Conservation (phyloP, 2,329 filamentous ascomycete species). For the Penicillium corylophilum region DNA sequence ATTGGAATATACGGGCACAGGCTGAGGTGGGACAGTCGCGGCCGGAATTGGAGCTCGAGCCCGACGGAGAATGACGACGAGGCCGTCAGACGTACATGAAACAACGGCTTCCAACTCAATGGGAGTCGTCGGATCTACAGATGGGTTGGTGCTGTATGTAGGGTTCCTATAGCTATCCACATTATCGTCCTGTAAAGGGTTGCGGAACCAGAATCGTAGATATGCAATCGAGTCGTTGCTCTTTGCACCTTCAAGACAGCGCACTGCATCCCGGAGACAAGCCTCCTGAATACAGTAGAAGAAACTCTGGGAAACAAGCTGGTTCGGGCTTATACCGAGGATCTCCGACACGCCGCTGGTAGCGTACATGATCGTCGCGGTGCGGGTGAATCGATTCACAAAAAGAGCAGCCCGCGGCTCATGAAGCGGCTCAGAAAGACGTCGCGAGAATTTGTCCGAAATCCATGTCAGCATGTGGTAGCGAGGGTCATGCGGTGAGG, state of each 20-base stretch:
- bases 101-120: conserved; percentile 86
- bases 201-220: conserved; percentile 78
- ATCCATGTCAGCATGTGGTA: conserved; percentile 88
- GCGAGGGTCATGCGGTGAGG: conserved; percentile 75
- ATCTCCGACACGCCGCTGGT: conserved; percentile 75
- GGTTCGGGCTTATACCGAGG: conserved; percentile 67
- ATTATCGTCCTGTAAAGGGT: conserved; percentile 60
- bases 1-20: conserved; percentile 51
- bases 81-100: conserved; percentile 82
- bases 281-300: conserved; percentile 77
- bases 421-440: conserved; percentile 58
- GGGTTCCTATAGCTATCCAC: background rate
- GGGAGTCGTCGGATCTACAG: conserved; percentile 4
- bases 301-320: conserved; percentile 75
- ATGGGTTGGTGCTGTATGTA: background rate
- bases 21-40: conserved; percentile 43
- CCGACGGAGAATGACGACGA: conserved; percentile 76
- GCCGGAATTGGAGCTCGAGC: conserved; percentile 66
- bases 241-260: conserved; percentile 80
- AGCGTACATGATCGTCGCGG: conserved; percentile 81
- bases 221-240: conserved; percentile 90
- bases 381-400: conserved; percentile 80
- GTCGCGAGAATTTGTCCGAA: conserved; percentile 68
- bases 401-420: conserved; percentile 83
- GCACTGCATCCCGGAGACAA: conserved; percentile 72